Base-by-base conservation (phyloP, 176 grass and related monocot species). In the Phyllostachys edulis region DNA sequence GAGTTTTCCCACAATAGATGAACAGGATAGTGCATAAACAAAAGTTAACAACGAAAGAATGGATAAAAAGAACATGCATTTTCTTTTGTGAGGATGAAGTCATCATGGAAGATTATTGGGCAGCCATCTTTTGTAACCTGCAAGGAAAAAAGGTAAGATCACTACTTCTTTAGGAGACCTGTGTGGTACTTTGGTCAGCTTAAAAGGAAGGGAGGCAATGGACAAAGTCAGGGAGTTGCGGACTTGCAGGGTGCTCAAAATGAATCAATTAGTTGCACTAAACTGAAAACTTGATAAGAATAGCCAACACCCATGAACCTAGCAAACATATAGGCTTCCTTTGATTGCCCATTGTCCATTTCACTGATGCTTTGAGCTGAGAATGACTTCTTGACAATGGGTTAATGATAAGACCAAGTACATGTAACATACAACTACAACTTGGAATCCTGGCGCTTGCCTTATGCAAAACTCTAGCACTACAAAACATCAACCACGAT, bases 101-200 rank as follows among this genome's bases (percentile, higher is more conserved):
- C 86, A 12, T 98, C 96, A 73, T 98, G 96, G 80, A 98, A 98
- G 61, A 98, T 89, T 77, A 98, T 88, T 52, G 93, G 85, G 76
- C 61, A 89, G 38, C 69, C 93, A 88, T 98, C 96, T 70, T 85
- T 95, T 10, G 96, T 98, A 74, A 95, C 93, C 96, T 98, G 89
- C 77, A 87, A 86, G 82, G 20, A 15, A 75, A 87, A 41, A 79
- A 42, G 41, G 62, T 3, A 40, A 6, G 16, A 45, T 64, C 57
- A 67, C 18, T 73, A 20, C 39, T 66, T 55, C 37, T 29, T 83
- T 21, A 63, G 68, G n/a, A 57, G 45, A 88, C 24, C 44, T 41
- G 11, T 79, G 26, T 34, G 42, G 16, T 79, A 67, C 5, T 26
- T 46, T 75, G 37, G 7, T 67, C 18, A 62, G 71, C 17, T 40